Conservation (phyloP, 192 early-diverging fungal genomes). For the Paraglomus brasilianum region DNA sequence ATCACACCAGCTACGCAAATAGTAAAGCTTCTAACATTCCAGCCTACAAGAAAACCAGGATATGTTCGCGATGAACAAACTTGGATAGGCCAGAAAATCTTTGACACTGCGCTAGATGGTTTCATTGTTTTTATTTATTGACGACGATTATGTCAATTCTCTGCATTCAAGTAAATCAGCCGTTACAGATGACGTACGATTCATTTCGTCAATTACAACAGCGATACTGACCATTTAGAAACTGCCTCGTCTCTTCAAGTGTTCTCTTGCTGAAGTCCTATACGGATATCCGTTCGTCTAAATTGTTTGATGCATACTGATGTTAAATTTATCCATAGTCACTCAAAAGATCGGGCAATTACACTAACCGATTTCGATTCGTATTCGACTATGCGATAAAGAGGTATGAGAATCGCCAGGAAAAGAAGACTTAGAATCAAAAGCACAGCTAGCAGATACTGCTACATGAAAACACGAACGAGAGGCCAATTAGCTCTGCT, state of each 20-base stretch:
- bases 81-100: conserved; percentile 56
- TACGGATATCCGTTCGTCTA: conserved; percentile 50
- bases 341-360: not conserved
- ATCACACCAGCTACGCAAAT: conserved; percentile 53
- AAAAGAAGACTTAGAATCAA: conserved; percentile 42
- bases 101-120: conserved; percentile 42
- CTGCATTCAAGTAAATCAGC: no score
- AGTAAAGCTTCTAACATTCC: conserved; percentile 49
- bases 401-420: conserved; percentile 43
- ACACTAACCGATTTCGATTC: conserved; percentile 43
- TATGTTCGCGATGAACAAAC: conserved; percentile 44
- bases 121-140: conserved; percentile 32
- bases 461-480: conserved; percentile 20
- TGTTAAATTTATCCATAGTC: not conserved
- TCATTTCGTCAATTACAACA: not conserved
- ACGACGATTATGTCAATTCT: no score
- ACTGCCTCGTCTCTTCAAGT: conserved; percentile 47
- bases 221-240: conserved; percentile 30
- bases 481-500: not conserved
- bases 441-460: conserved; percentile 43
- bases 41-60: conserved; percentile 53
- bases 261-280: conserved; percentile 48
- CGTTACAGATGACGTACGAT: no score
- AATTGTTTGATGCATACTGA: not conserved
- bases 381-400: conserved; percentile 48